These are phyloP conservation scores for Guadua angustifolia DNA, from an alignment of 176 grass and related monocot genomes.

Conservation along the genomic window DNA sequence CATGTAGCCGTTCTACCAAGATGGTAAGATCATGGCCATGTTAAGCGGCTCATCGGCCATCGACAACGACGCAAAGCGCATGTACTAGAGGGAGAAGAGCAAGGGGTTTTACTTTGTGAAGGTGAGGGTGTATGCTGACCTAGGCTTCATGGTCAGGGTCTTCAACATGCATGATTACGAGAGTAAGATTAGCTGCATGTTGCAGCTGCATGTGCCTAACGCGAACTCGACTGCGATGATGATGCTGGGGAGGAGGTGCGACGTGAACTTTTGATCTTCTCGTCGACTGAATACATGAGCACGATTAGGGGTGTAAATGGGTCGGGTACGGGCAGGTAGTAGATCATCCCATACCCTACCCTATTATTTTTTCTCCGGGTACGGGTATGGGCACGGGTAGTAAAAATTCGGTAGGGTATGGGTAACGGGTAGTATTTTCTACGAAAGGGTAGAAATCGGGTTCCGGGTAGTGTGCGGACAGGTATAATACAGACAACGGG, in stretches of 20 bases:
- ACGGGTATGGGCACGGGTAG: too few species aligned
- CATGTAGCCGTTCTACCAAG: slow-evolving; percentile 59
- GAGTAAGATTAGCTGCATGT: slow-evolving; percentile 59
- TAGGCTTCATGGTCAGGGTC: slow-evolving; percentile 60
- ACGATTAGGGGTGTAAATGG: too few species aligned
- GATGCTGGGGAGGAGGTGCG: slow-evolving; percentile 53
- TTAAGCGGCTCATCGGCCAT: slow-evolving; percentile 27
- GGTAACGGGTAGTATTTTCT: too few species aligned
- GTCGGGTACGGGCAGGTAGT: too few species aligned
- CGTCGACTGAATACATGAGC: neutral
- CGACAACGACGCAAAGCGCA: slow-evolving; percentile 36
- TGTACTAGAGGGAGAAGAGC: slow-evolving; percentile 57
- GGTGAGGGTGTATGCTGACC: slow-evolving; percentile 52
- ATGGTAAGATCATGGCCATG: slow-evolving; percentile 25
- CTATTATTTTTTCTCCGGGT: too few species aligned
- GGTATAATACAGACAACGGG: too few species aligned
- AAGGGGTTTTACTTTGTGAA: slow-evolving; percentile 69
- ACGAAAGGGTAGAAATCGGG: too few species aligned
- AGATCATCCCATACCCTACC: too few species aligned
- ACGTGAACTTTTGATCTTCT: slow-evolving; percentile 54
- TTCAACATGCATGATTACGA: slow-evolving; percentile 44
- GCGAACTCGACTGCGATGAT: slow-evolving; percentile 18
- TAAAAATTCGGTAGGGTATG: too few species aligned
- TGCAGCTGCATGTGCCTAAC: slow-evolving; percentile 62
- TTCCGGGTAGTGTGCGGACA: too few species aligned